Conservation (phyloP, 495 filamentous ascomycete species). For the Pyrenula massariospora region DNA sequence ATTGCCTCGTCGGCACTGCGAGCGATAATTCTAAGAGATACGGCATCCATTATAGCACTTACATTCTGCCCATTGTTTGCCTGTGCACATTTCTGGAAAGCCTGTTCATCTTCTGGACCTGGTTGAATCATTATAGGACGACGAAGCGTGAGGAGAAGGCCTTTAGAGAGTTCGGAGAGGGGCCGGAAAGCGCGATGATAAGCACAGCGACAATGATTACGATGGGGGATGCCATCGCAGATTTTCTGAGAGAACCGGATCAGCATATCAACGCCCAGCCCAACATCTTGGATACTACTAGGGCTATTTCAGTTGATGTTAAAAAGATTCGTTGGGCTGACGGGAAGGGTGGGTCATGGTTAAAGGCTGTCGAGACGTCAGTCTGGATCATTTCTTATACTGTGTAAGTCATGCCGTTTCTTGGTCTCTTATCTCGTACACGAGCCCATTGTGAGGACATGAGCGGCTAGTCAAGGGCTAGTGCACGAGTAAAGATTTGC, state of each 20-base stretch:
- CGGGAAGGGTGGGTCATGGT: not conserved
- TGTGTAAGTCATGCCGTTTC: not conserved
- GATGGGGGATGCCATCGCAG: not conserved
- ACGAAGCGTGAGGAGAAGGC: not conserved
- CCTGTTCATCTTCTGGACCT: not conserved
- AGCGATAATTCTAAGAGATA: not conserved
- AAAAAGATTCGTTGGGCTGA: not conserved
- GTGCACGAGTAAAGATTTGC: not conserved
- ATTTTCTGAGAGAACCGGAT: not conserved
- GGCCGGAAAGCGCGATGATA: not conserved
- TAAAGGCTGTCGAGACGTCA: not conserved
- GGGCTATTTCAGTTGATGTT: not conserved
- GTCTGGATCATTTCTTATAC: not conserved
- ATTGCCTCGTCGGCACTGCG: not conserved
- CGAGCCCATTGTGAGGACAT: not conserved
- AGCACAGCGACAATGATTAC: not conserved
- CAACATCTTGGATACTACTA: not conserved
- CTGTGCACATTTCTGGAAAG: not conserved
- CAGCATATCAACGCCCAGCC: not conserved
- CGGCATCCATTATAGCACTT: not conserved
- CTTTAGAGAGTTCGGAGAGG: not conserved
- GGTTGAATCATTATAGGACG: not conserved
- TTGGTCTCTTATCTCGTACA: not conserved
- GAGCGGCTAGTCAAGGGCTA: not conserved
- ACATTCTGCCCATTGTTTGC: not conserved